A percentile compares a stretch with the other conserved stretches of the same genome.
These are phyloP conservation scores for Podila minutissima DNA, from an alignment of 192 early-diverging fungal genomes.

Conservation along the genomic window DNA sequence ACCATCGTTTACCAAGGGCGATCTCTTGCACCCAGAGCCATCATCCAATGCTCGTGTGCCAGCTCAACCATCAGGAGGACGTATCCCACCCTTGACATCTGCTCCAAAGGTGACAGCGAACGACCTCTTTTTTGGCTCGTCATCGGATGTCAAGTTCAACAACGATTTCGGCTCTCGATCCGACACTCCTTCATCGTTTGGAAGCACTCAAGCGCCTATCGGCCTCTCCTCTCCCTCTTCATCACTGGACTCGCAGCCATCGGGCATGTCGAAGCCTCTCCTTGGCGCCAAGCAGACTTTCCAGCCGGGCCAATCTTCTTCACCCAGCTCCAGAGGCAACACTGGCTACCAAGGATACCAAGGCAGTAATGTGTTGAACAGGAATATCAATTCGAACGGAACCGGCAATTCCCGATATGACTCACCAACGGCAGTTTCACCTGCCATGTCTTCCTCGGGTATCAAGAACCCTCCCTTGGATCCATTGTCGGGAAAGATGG, in stretches of 20 bases:
- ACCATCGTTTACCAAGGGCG: conserved; percentile 5
- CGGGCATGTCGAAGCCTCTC: conserved; percentile 25
- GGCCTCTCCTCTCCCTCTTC: conserved; percentile 18
- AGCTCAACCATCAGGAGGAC: conserved; percentile 15
- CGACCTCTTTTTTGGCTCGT: conserved; percentile 34
- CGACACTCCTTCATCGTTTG: conserved; percentile 23
- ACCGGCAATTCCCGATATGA: conserved; percentile 20
- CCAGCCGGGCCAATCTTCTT: neutral
- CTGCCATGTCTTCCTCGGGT: neutral
- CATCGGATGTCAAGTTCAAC: conserved; percentile 10
- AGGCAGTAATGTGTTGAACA: neutral
- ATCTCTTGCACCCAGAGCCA: conserved; percentile 5
- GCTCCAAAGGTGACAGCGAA: conserved; percentile 18
- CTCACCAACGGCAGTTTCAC: neutral
- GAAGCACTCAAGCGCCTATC: conserved; percentile 6
- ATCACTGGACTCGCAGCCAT: conserved; percentile 6
- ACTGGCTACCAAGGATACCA: neutral
- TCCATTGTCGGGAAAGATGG: conserved; percentile 5
- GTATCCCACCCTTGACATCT: neutral
- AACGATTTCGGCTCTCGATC: conserved; percentile 9
- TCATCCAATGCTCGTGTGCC: neutral
- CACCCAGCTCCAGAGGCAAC: neutral
- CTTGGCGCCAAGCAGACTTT: neutral
- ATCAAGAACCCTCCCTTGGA: neutral
- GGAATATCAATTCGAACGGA: neutral